Base-by-base conservation (phyloP, 1,284 basidiomycete species). In the Moesziomyces antarcticus region DNA sequence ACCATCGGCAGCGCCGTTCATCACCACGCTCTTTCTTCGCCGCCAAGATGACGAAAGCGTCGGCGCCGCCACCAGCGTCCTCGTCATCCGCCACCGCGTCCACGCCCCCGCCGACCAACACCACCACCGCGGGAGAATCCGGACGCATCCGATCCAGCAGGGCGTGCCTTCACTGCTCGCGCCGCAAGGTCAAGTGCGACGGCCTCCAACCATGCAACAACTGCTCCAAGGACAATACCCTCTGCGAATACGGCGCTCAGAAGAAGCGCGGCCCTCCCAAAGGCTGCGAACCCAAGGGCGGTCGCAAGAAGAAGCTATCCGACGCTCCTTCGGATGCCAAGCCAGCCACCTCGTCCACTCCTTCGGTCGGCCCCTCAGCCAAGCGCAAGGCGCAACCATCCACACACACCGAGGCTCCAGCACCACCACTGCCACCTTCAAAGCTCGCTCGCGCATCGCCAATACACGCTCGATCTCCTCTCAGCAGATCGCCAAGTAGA, bases 191-290 rank as follows among this genome's bases (percentile, higher is more conserved):
- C 45, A 74, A 74, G 49, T 74, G 72, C 46, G 59, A 74, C 33
- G 72, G 67, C 42, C 25, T 56, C 20, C 67, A 70, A 37, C 72
- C 72, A 9, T 74, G 72, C 59, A 64, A 62, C 49, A 70, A 61
- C 25, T 74, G 72, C 62, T 42, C 46, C 35, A 65, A 62, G 13
- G 67, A 67, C 13, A 53, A 55, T 3, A 16, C 24, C 22, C 11
- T 27, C 20, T 74, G 72, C 67, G 62, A 66, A 33, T 74, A 70
- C 30, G 62, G 58, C 18, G 62, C 54, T 43, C 72, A 58, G 27
- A 74, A 64, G 59, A 74, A 74, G 53, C 66, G 72, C 11, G 72
- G 72, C 10, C 72, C 72, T 7, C 72, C 72, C 5, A 74, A 74
- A 41, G 72, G 72, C 25, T 70, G 67, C 41, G 62, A 70, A 21